A percentile compares a stretch with the other conserved stretches of the same genome.
phyloP scores from a whole-genome alignment of 164 flowering plant species.

The Kalanchoe fedtschenkoi region DNA sequence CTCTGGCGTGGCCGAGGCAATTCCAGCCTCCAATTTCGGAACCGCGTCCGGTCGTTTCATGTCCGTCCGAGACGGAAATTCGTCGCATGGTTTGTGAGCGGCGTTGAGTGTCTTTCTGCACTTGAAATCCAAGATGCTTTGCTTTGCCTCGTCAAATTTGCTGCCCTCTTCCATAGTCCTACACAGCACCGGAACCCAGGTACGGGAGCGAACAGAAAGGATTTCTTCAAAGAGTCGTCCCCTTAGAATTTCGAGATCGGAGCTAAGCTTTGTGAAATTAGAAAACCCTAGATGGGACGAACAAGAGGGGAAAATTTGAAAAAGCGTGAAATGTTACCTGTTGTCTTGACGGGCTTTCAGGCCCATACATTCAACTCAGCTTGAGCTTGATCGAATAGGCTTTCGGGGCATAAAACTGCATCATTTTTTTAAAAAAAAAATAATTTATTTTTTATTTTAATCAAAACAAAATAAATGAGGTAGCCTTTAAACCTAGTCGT shows the following conservation, averaged over 20 bases:
- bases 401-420: too few relatives aligned
- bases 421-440: too few relatives aligned
- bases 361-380: not conserved
- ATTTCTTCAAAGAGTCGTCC: too few relatives aligned
- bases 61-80: too few relatives aligned
- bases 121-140: not conserved
- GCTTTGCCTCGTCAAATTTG: not conserved
- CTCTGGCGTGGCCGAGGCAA: not conserved
- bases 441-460: too few relatives aligned
- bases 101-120: not conserved
- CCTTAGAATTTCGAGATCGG: not conserved
- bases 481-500: too few relatives aligned
- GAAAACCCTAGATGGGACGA: conserved; percentile 2
- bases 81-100: too few relatives aligned
- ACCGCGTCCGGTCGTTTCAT: not conserved
- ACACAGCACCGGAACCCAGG: not conserved
- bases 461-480: too few relatives aligned
- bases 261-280: not conserved
- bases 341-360: not conserved
- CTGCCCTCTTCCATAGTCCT: not conserved
- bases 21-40: not conserved
- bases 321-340: not conserved
- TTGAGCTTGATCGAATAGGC: too few relatives aligned
- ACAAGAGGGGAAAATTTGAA: too few relatives aligned
- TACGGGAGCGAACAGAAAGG: too few relatives aligned